These are phyloP conservation scores for Pulveroboletus sp. DNA, from an alignment of 768 basidiomycete species.

Conservation along the genomic window DNA sequence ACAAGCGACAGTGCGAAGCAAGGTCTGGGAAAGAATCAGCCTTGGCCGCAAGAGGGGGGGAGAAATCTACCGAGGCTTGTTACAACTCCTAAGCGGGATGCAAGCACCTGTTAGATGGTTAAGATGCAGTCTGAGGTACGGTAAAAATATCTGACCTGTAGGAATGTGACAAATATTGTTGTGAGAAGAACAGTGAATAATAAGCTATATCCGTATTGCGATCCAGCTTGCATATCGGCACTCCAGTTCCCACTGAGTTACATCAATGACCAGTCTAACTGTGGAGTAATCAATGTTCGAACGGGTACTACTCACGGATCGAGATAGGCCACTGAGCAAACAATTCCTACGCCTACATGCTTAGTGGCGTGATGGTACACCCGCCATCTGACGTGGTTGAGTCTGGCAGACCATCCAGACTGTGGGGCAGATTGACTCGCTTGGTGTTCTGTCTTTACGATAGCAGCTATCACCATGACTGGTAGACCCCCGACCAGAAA, in stretches of 20 bases:
- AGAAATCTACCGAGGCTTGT: slow-evolving; percentile 65
- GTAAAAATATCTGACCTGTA: slow-evolving; percentile 51
- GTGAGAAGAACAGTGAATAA: slow-evolving; percentile 84
- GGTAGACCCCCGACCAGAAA: background rate
- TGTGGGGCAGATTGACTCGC: background rate
- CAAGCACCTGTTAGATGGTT: slow-evolving; percentile 53
- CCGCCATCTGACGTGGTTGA: slow-evolving; percentile 25
- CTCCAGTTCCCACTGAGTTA: slow-evolving; percentile 77
- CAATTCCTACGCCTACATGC: slow-evolving; percentile 80
- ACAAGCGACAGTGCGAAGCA: slow-evolving; percentile 61
- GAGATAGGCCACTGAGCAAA: slow-evolving; percentile 87
- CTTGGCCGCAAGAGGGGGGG: background rate
- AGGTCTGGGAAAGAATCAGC: slow-evolving; percentile 41
- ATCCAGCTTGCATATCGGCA: slow-evolving; percentile 86
- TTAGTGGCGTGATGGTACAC: slow-evolving; percentile 52
- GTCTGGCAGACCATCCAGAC: slow-evolving; percentile 17
- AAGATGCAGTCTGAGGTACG: background rate
- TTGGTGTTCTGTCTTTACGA: slow-evolving; percentile 3
- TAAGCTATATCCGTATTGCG: slow-evolving; percentile 79
- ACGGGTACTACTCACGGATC: slow-evolving; percentile 64
- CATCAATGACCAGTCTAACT: background rate
- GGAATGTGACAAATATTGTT: slow-evolving; percentile 77
- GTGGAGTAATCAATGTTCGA: background rate
- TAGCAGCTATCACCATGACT: slow-evolving; percentile 16
- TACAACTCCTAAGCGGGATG: slow-evolving; percentile 78